phyloP scores from a whole-genome alignment of 768 basidiomycete genomes.

The Lactarius deliciosus region DNA sequence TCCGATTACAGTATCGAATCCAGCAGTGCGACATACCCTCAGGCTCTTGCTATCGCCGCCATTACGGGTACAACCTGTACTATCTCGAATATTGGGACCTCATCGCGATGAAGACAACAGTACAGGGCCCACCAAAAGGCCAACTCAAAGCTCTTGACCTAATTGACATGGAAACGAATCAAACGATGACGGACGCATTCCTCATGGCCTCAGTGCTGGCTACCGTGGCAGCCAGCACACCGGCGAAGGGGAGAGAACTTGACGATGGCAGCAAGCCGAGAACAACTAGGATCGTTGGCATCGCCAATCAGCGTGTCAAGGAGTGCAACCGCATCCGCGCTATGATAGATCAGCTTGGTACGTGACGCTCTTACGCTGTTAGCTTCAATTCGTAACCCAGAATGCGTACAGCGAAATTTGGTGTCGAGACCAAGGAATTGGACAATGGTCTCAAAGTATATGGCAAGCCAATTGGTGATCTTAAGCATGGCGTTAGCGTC shows the following conservation, averaged over 20 bases:
- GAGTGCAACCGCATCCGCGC: slow-evolving; percentile 97
- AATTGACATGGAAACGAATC: slow-evolving; percentile 73
- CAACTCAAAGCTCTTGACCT: slow-evolving; percentile 78
- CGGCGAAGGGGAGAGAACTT: slow-evolving; percentile 50
- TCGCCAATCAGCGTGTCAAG: slow-evolving; percentile 97
- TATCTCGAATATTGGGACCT: slow-evolving; percentile 85
- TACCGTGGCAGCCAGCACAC: slow-evolving; percentile 61
- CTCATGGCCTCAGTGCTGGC: slow-evolving; percentile 91
- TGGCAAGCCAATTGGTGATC: slow-evolving; percentile 63
- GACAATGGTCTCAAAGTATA: slow-evolving; percentile 91
- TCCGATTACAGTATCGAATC: slow-evolving; percentile 85
- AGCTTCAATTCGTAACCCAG: not conserved
- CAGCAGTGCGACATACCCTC: slow-evolving; percentile 92
- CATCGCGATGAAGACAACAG: slow-evolving; percentile 85
- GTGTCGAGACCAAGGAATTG: slow-evolving; percentile 87
- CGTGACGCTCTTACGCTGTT: slow-evolving; percentile 30
- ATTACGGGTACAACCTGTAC: slow-evolving; percentile 97
- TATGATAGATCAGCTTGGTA: slow-evolving; percentile 94
- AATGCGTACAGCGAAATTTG: slow-evolving; percentile 75
- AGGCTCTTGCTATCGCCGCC: slow-evolving; percentile 79
- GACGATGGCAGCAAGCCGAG: slow-evolving; percentile 37
- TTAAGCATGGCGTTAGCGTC: slow-evolving; percentile 69
- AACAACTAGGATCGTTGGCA: slow-evolving; percentile 84
- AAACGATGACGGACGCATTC: slow-evolving; percentile 99
- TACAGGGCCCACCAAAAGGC: slow-evolving; percentile 83